Conservation (phyloP, 495 filamentous ascomycete species). For the Trichocladium antarcticum region DNA sequence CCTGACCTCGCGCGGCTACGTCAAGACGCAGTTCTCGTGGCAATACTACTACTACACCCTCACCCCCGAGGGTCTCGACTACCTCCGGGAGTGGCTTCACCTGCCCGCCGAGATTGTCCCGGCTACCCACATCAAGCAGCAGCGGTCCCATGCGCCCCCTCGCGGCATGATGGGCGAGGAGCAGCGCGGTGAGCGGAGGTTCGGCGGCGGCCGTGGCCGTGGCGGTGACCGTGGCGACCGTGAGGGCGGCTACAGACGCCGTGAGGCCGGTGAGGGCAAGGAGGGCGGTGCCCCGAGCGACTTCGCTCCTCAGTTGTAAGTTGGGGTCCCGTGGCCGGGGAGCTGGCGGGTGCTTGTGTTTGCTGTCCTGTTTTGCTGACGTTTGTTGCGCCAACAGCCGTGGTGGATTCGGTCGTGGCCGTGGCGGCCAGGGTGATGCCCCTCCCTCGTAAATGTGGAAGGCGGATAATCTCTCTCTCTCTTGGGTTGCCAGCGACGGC, state of each 20-base stretch:
- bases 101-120: conserved; percentile 98
- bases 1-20: conserved; percentile 88
- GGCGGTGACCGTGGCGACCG: conserved; percentile 62
- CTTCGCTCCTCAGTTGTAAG: conserved; percentile 87
- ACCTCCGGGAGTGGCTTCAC: conserved; percentile 99
- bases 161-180: conserved; percentile 97
- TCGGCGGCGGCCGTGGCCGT: conserved; percentile 52
- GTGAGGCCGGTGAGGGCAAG: conserved; percentile 80
- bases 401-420: conserved; percentile 88
- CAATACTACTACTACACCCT: conserved; percentile 99
- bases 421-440: conserved; percentile 61
- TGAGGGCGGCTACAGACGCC: conserved; percentile 86
- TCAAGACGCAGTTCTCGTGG: conserved; percentile 99
- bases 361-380: conserved; percentile 20
- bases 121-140: conserved; percentile 99
- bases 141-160: conserved; percentile 95
- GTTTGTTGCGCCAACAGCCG: conserved; percentile 46
- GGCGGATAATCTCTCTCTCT: conserved; percentile 26
- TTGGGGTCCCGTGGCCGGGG: conserved; percentile 8
- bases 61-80: conserved; percentile 97
- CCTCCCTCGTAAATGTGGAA: conserved; percentile 50
- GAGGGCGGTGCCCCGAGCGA: conserved; percentile 92
- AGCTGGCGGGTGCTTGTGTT: neutral
- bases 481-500: conserved; percentile 23
- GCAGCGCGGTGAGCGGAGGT: conserved; percentile 62